A percentile compares a stretch with the other conserved stretches of the same genome.
Evolutionary conservation across 306 rosid genomes (phyloP).

Genomic region (Cicer pinnatifidum): DNA sequence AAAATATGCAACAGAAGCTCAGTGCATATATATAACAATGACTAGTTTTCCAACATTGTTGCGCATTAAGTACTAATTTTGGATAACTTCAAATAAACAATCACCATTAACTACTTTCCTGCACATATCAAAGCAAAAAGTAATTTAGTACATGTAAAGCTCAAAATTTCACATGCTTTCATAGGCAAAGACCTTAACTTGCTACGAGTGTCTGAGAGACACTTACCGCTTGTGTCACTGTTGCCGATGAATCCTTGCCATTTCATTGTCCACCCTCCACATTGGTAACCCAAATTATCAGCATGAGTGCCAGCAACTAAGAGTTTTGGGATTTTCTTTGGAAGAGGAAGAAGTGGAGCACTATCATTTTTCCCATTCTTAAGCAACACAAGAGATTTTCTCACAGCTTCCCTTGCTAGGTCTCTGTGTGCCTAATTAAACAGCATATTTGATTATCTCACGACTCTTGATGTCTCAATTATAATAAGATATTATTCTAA

Average conservation of each 20-base stretch:
- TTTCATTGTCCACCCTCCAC: slow-evolving; percentile 97
- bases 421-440: slow-evolving; percentile 75
- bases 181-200: neutral
- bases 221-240: slow-evolving; percentile 73
- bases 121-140: neutral
- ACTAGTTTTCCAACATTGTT: neutral
- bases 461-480: slow-evolving; percentile 21
- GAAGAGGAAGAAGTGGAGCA: slow-evolving; percentile 77
- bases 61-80: slow-evolving; percentile 1
- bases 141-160: neutral
- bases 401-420: slow-evolving; percentile 96
- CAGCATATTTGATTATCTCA: slow-evolving; percentile 36
- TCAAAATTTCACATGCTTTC: slow-evolving; percentile 5
- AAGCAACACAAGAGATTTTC: slow-evolving; percentile 85
- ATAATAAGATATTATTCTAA: slow-evolving; percentile 38
- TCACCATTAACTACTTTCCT: neutral
- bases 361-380: slow-evolving; percentile 84
- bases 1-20: slow-evolving; percentile 15
- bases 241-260: slow-evolving; percentile 97
- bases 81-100: neutral
- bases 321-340: slow-evolving; percentile 69
- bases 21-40: neutral
- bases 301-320: slow-evolving; percentile 89
- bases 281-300: slow-evolving; percentile 94
- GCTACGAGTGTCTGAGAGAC: slow-evolving; percentile 32